Conservation (phyloP, 164 flowering plant species). For the Platanus orientalis region DNA sequence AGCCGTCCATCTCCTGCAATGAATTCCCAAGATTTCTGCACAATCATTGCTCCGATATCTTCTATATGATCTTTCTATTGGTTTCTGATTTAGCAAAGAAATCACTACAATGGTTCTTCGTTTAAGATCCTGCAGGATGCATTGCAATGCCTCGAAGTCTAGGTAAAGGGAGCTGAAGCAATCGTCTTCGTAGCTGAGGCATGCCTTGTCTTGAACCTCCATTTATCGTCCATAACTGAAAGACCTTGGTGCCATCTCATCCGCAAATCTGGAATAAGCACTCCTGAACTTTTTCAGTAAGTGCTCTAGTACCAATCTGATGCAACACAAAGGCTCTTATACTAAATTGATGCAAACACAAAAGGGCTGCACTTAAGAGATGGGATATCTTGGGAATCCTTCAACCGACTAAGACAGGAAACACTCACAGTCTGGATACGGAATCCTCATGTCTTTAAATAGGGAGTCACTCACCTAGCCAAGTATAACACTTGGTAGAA, state of each 20-base stretch:
- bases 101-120: conserved; percentile 22
- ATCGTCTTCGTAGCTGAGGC: conserved; percentile 34
- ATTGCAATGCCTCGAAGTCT: conserved; percentile 50
- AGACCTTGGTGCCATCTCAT: conserved; percentile 48
- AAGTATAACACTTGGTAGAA: too few relatives aligned
- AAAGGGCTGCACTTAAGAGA: too few relatives aligned
- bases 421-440: too few relatives aligned
- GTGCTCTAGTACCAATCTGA: too few relatives aligned
- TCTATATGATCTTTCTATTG: conserved; percentile 15
- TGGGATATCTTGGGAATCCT: too few relatives aligned
- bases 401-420: too few relatives aligned
- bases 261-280: conserved; percentile 23
- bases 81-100: conserved; percentile 13
- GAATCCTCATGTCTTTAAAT: too few relatives aligned
- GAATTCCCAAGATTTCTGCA: conserved; percentile 19
- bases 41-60: conserved; percentile 18
- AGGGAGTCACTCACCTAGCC: too few relatives aligned
- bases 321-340: too few relatives aligned
- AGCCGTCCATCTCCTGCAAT: conserved; percentile 18
- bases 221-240: conserved; percentile 46
- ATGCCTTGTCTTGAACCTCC: conserved; percentile 50
- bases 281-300: conserved; percentile 15
- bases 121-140: conserved; percentile 46
- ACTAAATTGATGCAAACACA: too few relatives aligned
- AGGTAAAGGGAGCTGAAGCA: conserved; percentile 37